Conservation (phyloP, 2,329 filamentous ascomycete species). For the Chrysoporthe deuterocubensis region DNA sequence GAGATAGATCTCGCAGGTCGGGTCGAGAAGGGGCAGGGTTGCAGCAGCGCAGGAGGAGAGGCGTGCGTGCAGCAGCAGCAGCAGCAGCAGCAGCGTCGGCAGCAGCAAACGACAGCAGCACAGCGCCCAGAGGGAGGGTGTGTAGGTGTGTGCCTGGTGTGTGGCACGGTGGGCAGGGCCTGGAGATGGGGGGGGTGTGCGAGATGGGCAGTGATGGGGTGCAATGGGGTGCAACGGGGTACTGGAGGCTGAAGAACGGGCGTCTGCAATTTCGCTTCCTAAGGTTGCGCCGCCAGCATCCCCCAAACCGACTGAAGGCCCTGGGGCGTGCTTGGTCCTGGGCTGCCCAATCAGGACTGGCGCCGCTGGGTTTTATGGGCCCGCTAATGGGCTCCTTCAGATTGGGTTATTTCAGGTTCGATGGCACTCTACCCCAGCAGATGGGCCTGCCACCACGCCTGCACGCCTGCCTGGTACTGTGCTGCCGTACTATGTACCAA, state of each 20-base stretch:
- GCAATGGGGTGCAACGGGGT: background rate
- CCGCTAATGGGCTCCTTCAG: slow-evolving; percentile 17
- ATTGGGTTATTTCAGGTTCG: slow-evolving; percentile 16
- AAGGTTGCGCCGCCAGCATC: slow-evolving; percentile 17
- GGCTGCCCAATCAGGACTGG: slow-evolving; percentile 12
- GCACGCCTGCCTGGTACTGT: background rate
- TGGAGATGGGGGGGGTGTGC: no score
- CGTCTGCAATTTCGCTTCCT: slow-evolving; percentile 23
- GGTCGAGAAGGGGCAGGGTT: slow-evolving; percentile 2
- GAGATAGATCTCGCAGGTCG: background rate
- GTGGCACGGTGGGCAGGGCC: no score
- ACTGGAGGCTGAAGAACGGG: slow-evolving; percentile 20
- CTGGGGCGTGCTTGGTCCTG: slow-evolving; percentile 3
- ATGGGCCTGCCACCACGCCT: background rate
- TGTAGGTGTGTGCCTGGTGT: background rate
- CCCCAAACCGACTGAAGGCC: background rate
- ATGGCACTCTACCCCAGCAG: slow-evolving; percentile 5
- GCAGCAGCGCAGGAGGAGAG: background rate
- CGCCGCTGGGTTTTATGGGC: background rate
- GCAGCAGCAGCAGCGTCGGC: background rate
- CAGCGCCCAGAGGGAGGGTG: no score
- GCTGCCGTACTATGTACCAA: background rate
- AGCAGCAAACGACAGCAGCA: background rate
- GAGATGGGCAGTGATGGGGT: background rate
- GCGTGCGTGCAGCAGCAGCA: background rate